These are phyloP conservation scores for Phytophthora cactorum DNA, from an alignment of 352 stramenopile genomes.

Conservation along the genomic window DNA sequence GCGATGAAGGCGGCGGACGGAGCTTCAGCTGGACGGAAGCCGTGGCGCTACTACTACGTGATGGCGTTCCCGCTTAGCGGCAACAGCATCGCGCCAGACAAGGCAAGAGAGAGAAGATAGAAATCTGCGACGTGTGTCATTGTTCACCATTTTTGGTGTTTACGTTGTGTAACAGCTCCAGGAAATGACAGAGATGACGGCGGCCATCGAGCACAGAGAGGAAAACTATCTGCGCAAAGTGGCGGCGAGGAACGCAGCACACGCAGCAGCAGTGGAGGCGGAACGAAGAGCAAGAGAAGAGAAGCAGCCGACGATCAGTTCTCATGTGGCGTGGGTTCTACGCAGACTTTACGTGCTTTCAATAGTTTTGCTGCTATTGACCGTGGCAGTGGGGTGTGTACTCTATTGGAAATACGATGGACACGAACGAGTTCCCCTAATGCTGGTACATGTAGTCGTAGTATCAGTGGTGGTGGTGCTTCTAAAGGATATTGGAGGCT, in stretches of 20 bases:
- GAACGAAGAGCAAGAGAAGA: constrained; percentile 11
- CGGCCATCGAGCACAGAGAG: constrained; percentile 52
- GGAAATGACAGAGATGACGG: constrained; percentile 53
- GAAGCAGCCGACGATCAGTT: constrained; percentile 29
- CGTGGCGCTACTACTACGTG: constrained; percentile 77
- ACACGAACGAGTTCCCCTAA: constrained; percentile 1
- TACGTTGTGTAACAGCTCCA: constrained; percentile 40
- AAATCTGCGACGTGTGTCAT: constrained; percentile 14
- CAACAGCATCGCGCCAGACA: constrained; percentile 42
- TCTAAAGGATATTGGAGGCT: constrained; percentile 33
- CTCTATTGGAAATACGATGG: constrained; percentile 5
- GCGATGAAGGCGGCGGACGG: constrained; percentile 9
- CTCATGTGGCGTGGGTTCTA: constrained; percentile 32
- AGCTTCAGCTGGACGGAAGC: constrained; percentile 43
- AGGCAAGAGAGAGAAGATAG: constrained; percentile 26
- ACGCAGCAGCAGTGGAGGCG: constrained; percentile 15
- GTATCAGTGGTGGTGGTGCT: constrained; percentile 5
- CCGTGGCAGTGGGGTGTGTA: constrained; percentile 21
- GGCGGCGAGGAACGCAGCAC: constrained; percentile 35
- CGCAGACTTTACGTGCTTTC: constrained; percentile 35
- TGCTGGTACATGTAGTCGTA: constrained; percentile 2
- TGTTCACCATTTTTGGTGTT: not conserved
- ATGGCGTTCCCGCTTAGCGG: constrained; percentile 51
- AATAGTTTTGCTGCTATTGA: constrained; percentile 23
- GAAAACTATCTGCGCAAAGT: constrained; percentile 58